phyloP scores from a whole-genome alignment of 768 basidiomycete species.

The Boletus barrowsii region DNA sequence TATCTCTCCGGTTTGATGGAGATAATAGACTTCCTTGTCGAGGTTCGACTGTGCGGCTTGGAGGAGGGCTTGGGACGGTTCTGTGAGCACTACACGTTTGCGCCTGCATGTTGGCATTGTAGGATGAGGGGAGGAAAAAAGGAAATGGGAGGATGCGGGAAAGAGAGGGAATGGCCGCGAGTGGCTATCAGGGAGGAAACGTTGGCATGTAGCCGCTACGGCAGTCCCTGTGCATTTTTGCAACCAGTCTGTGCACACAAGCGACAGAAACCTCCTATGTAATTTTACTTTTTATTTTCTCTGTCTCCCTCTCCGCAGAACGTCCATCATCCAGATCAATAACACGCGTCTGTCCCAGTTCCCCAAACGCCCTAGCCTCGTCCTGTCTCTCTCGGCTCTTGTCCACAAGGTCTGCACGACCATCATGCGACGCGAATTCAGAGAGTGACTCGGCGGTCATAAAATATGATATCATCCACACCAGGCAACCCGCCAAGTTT shows the following conservation, averaged over 20 bases:
- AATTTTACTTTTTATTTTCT: slow-evolving; percentile 6
- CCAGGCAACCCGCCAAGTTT: background rate
- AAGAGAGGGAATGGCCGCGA: slow-evolving; percentile 54
- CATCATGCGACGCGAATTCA: slow-evolving; percentile 12
- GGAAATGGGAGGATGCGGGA: slow-evolving; percentile 50
- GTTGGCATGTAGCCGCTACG: slow-evolving; percentile 40
- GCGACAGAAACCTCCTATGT: slow-evolving; percentile 20
- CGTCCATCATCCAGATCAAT: slow-evolving; percentile 2
- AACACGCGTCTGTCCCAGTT: slow-evolving; percentile 4
- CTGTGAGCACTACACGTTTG: slow-evolving; percentile 86
- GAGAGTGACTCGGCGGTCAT: background rate
- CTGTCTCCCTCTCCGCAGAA: background rate
- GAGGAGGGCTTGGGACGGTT: slow-evolving; percentile 70
- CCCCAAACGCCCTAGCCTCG: background rate
- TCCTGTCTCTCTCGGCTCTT: background rate
- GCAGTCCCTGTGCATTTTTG: slow-evolving; percentile 31
- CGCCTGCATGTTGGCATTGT: slow-evolving; percentile 85
- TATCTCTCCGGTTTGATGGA: slow-evolving; percentile 94
- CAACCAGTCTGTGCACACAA: slow-evolving; percentile 27
- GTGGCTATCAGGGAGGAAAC: slow-evolving; percentile 58
- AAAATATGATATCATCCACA: background rate
- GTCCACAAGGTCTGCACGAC: background rate
- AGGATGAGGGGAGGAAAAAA: slow-evolving; percentile 42
- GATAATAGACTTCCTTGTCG: slow-evolving; percentile 81
- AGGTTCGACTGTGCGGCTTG: slow-evolving; percentile 62